Evolutionary conservation across 1,284 basidiomycete genomes (phyloP).

Genomic region (Clitocybe nebularis): DNA sequence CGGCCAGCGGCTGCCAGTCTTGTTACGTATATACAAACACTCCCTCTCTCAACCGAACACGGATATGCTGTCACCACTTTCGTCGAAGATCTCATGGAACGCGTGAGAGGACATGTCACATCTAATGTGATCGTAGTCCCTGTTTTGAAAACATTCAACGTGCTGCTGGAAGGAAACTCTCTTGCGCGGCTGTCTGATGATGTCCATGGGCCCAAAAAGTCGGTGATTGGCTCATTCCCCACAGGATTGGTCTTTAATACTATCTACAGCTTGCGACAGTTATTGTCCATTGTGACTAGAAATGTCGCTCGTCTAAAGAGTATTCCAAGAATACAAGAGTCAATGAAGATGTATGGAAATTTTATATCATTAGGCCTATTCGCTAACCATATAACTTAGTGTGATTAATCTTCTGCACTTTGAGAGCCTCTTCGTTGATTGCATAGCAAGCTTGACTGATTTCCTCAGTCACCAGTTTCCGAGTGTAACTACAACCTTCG

Average conservation of each 20-base stretch:
- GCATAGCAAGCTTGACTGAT: constrained; percentile 42
- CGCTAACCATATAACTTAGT: constrained; percentile 32
- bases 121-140: constrained; percentile 77
- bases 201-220: constrained; percentile 48
- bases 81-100: constrained; percentile 49
- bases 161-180: constrained; percentile 65
- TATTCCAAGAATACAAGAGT: constrained; percentile 69
- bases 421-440: constrained; percentile 40
- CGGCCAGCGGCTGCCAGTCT: constrained; percentile 62
- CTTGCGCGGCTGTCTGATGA: constrained; percentile 43
- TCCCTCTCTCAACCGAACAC: constrained; percentile 38
- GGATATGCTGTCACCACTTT: constrained; percentile 47
- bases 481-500: constrained; percentile 44
- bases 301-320: constrained; percentile 71
- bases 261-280: constrained; percentile 34
- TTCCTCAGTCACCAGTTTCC: constrained; percentile 80
- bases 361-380: constrained; percentile 1
- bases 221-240: constrained; percentile 20
- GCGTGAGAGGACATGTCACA: constrained; percentile 49
- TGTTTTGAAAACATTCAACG: constrained; percentile 69
- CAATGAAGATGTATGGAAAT: constrained; percentile 72
- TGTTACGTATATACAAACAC: constrained; percentile 47
- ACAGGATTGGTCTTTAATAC: constrained; percentile 11
- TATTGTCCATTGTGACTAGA: constrained; percentile 53
- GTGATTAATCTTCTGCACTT: constrained; percentile 60